These are phyloP conservation scores for Pichia norvegensis DNA, from an alignment of 1,139 yeast species.

Conservation along the genomic window DNA sequence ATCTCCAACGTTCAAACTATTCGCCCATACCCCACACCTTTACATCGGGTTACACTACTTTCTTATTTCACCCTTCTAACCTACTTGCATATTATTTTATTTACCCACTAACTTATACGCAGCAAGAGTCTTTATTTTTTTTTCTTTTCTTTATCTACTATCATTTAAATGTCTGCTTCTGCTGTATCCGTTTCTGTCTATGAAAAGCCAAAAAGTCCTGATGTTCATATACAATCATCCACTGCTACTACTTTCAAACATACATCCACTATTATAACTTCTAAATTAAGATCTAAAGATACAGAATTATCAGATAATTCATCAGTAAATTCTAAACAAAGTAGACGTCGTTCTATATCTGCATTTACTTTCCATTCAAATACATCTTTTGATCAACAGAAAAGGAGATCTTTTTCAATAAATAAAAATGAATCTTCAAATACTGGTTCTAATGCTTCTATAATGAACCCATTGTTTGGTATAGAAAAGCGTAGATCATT, in stretches of 20 bases:
- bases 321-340: neutral
- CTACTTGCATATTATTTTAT: too few relatives aligned
- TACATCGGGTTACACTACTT: too few relatives aligned
- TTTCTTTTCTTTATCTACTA: too few relatives aligned
- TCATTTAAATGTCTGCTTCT: neutral
- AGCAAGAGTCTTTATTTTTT: too few relatives aligned
- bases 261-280: neutral
- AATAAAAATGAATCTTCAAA: neutral
- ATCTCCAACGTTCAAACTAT: too few relatives aligned
- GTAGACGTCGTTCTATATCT: conserved; percentile 8
- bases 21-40: too few relatives aligned
- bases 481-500: neutral
- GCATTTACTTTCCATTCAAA: conserved; percentile 9
- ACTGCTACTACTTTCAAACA: neutral
- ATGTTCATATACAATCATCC: neutral
- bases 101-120: too few relatives aligned
- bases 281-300: neutral
- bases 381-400: conserved; percentile 8
- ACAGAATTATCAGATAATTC: neutral
- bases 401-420: conserved; percentile 11
- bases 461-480: neutral
- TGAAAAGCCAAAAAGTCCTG: neutral
- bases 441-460: neutral
- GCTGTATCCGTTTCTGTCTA: neutral
- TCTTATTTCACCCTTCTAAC: too few relatives aligned